Conservation (phyloP, 2,329 filamentous ascomycete genomes). For the Dactylellina parvicollis region DNA sequence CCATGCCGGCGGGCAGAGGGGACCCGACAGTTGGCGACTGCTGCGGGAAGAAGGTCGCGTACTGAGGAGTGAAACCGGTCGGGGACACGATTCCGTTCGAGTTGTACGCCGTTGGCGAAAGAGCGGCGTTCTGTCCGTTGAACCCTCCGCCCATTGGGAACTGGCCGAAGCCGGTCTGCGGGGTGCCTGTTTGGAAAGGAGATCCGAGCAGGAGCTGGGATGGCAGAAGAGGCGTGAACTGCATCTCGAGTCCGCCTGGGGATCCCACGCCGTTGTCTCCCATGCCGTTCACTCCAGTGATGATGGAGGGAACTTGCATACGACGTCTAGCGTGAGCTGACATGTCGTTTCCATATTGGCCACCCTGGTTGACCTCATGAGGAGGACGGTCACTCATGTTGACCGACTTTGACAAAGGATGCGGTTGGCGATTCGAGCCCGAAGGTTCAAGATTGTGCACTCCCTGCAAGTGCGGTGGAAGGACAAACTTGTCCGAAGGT, state of each 20-base stretch:
- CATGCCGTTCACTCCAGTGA: conserved; percentile 74
- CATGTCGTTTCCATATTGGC: conserved; percentile 87
- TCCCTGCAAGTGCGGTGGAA: conserved; percentile 81
- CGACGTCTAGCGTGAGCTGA: conserved; percentile 84
- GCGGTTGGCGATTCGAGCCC: conserved; percentile 70
- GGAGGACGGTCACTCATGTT: conserved; percentile 67
- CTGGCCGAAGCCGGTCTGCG: conserved; percentile 88
- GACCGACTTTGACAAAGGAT: conserved; percentile 80
- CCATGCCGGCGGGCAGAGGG: conserved; percentile 79
- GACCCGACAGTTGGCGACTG: conserved; percentile 81
- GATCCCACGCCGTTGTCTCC: conserved; percentile 79
- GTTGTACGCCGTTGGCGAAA: conserved; percentile 86
- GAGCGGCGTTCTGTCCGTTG: conserved; percentile 77
- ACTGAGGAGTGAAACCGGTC: conserved; percentile 82
- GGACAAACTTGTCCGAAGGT: conserved; percentile 80
- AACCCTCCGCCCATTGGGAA: conserved; percentile 86
- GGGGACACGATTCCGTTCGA: conserved; percentile 77
- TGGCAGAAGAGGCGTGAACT: conserved; percentile 94
- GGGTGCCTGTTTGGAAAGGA: conserved; percentile 94
- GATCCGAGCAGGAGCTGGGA: conserved; percentile 94
- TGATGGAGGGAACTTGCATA: conserved; percentile 87
- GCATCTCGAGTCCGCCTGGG: conserved; percentile 95
- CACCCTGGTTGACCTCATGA: conserved; percentile 88
- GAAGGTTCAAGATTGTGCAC: conserved; percentile 83
- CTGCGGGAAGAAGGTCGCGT: conserved; percentile 77